Percentiles rank a stretch among this genome's conserved stretches.
These are phyloP conservation scores for Imleria badia DNA, from an alignment of 768 basidiomycete genomes.

Conservation along the genomic window DNA sequence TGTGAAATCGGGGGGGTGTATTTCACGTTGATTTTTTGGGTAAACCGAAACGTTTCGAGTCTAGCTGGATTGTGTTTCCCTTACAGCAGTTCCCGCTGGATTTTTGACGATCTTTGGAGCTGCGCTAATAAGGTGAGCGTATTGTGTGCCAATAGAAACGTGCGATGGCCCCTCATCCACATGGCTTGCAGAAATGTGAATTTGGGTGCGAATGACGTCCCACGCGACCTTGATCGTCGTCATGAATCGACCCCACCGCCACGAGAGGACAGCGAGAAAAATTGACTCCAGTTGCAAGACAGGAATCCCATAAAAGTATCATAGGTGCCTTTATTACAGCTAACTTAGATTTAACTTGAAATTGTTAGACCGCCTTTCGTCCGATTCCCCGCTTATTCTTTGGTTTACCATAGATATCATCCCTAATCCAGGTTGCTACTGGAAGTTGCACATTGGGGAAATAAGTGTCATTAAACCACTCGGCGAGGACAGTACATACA, in stretches of 20 bases:
- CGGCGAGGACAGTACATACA: too few relatives aligned
- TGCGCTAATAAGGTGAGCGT: slow-evolving; percentile 6
- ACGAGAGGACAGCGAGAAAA: background rate
- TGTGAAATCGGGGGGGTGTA: slow-evolving; percentile 8
- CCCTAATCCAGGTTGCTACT: too few relatives aligned
- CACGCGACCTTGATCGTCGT: background rate
- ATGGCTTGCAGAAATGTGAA: slow-evolving; percentile 3
- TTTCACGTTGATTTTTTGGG: background rate
- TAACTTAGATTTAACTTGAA: too few relatives aligned
- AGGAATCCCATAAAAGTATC: background rate
- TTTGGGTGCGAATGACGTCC: background rate
- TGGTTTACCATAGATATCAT: too few relatives aligned
- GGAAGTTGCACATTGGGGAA: too few relatives aligned
- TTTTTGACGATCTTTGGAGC: slow-evolving; percentile 9
- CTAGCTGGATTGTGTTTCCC: slow-evolving; percentile 13
- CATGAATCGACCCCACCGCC: background rate
- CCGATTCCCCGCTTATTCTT: too few relatives aligned
- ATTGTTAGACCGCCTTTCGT: too few relatives aligned
- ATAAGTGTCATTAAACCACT: too few relatives aligned
- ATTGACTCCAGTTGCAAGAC: background rate
- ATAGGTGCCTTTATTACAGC: too few relatives aligned
- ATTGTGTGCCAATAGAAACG: background rate
- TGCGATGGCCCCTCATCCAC: background rate
- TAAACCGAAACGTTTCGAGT: background rate
- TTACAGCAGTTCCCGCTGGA: slow-evolving; percentile 12